phyloP scores from a whole-genome alignment of 176 grass and related monocot species.

The Poa pratensis region DNA sequence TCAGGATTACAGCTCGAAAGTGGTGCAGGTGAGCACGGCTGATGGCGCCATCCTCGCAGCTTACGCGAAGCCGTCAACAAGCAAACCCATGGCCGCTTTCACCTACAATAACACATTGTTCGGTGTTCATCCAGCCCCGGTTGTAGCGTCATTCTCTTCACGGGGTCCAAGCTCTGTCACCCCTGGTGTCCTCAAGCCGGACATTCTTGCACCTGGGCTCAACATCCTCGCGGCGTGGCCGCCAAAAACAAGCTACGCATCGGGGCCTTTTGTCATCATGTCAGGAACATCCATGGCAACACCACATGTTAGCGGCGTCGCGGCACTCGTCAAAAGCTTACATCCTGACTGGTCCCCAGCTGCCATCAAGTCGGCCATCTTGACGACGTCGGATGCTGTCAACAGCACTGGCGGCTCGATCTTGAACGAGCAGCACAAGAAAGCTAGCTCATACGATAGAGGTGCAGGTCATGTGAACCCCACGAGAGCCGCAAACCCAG shows the following conservation, averaged over 20 bases:
- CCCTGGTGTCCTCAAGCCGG: slow-evolving; percentile 59
- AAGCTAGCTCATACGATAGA: background rate
- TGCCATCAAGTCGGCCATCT: slow-evolving; percentile 53
- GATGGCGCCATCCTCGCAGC: background rate
- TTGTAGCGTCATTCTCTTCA: slow-evolving; percentile 53
- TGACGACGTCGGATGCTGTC: slow-evolving; percentile 40
- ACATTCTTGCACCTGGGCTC: slow-evolving; percentile 55
- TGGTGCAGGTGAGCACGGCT: slow-evolving; percentile 19
- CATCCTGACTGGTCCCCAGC: slow-evolving; percentile 44
- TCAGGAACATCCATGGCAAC: slow-evolving; percentile 68
- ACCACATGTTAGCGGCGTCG: slow-evolving; percentile 52
- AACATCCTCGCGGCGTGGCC: slow-evolving; percentile 62
- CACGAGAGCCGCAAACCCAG: slow-evolving; percentile 34
- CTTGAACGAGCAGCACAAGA: slow-evolving; percentile 25
- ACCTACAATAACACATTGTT: slow-evolving; percentile 30
- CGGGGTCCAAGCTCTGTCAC: slow-evolving; percentile 21
- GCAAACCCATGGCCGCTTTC: background rate
- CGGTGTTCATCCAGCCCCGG: slow-evolving; percentile 28
- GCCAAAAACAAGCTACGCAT: background rate
- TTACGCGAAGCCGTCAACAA: background rate
- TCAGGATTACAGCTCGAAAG: slow-evolving; percentile 9
- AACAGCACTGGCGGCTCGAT: slow-evolving; percentile 18
- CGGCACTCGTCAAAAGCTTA: slow-evolving; percentile 46
- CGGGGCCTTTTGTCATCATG: slow-evolving; percentile 30
- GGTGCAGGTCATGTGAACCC: slow-evolving; percentile 59